phyloP scores from a whole-genome alignment of 169 alveolate species.

The Eimeria tenella region DNA sequence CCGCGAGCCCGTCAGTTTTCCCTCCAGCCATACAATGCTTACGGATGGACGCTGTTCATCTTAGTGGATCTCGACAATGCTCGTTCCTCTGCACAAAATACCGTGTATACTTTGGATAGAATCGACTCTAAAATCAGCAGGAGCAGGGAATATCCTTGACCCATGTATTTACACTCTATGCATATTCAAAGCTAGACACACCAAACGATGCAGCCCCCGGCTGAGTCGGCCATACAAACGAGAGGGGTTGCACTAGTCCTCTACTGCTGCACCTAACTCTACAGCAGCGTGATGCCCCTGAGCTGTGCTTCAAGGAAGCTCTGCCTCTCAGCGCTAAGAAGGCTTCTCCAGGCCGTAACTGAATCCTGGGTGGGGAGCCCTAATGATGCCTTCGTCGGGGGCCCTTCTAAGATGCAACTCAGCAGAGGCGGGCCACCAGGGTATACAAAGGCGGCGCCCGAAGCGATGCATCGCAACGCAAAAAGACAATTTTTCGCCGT shows the following conservation, averaged over 20 bases:
- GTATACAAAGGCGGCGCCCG: constrained; percentile 25
- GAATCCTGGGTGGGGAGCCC: constrained; percentile 42
- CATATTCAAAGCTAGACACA: too few species aligned
- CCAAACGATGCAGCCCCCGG: too few species aligned
- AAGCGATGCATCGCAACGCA: constrained; percentile 35
- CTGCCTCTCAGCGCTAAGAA: constrained; percentile 24
- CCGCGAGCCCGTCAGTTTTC: too few species aligned
- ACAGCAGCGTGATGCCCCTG: constrained; percentile 26
- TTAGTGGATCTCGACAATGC: too few species aligned
- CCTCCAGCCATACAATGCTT: too few species aligned
- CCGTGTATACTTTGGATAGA: too few species aligned
- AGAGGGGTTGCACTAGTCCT: neutral
- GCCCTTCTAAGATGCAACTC: neutral
- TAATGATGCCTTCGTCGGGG: neutral
- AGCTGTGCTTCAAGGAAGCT: constrained; percentile 1
- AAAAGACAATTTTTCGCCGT: constrained; percentile 32
- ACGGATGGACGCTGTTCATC: too few species aligned
- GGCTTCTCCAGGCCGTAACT: constrained; percentile 48
- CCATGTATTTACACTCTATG: too few species aligned
- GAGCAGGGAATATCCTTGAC: too few species aligned
- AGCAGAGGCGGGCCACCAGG: constrained; percentile 12
- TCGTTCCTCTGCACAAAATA: too few species aligned
- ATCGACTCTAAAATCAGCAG: too few species aligned
- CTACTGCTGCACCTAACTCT: constrained; percentile 12
- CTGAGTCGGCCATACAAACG: too few species aligned